Conservation (phyloP, 805 yeast genomes). For the Millerago galiae region DNA sequence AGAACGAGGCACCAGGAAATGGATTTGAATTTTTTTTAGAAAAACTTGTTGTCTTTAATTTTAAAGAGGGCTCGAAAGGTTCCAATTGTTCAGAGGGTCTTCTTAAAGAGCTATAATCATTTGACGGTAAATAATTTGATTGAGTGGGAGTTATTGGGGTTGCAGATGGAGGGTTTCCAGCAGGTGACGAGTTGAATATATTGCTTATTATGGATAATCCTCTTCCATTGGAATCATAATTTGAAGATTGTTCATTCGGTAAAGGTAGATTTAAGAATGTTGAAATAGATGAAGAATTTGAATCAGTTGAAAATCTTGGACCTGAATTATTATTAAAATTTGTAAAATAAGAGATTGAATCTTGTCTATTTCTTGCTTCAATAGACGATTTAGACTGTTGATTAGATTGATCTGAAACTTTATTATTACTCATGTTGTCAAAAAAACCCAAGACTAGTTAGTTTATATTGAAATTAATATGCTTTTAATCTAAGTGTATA, state of each 20-base stretch:
- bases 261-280: constrained; percentile 16
- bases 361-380: constrained; percentile 21
- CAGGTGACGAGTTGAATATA: constrained; percentile 10
- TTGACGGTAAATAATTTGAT: constrained; percentile 10
- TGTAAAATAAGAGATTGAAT: constrained; percentile 22
- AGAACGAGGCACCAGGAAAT: constrained; percentile 11
- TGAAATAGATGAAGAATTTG: constrained; percentile 22
- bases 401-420: constrained; percentile 3
- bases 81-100: constrained; percentile 47
- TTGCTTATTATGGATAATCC: constrained; percentile 22
- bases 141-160: background rate
- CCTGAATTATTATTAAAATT: constrained; percentile 15
- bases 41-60: constrained; percentile 23
- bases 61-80: constrained; percentile 35
- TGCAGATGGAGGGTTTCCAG: background rate
- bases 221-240: constrained; percentile 19
- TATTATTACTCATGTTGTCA: constrained; percentile 6
- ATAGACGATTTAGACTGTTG: constrained; percentile 3
- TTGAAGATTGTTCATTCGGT: constrained; percentile 9
- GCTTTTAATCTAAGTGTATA: background rate
- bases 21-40: constrained; percentile 14
- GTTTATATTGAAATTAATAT: no score
- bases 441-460: no score
- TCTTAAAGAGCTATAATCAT: constrained; percentile 26
- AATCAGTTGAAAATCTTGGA: constrained; percentile 24